Evolutionary conservation across 345 rosid species (phyloP).

Genomic region (Microcos paniculata): DNA sequence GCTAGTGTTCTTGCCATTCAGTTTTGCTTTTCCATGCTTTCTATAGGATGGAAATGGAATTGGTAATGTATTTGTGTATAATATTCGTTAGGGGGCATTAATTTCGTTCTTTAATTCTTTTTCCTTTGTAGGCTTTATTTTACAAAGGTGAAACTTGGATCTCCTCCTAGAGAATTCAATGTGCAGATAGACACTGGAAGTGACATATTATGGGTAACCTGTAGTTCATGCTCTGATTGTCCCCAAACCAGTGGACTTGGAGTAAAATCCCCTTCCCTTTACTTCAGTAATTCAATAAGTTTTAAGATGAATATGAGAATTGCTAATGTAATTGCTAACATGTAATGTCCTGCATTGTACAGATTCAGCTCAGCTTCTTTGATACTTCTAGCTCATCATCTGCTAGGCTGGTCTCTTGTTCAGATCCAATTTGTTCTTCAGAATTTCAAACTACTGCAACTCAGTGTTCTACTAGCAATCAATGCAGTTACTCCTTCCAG

Average conservation of each 20-base stretch:
- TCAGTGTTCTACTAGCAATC: constrained; percentile 68
- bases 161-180: constrained; percentile 93
- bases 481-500: constrained; percentile 78
- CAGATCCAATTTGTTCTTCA: constrained; percentile 50
- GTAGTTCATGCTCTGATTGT: constrained; percentile 77
- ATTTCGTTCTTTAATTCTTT: constrained; percentile 7
- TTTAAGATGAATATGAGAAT: constrained; percentile 9
- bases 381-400: constrained; percentile 71
- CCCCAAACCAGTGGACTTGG: constrained; percentile 91
- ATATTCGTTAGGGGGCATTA: constrained; percentile 1
- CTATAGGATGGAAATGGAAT: neutral
- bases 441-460: constrained; percentile 59
- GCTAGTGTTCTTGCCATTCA: constrained; percentile 25
- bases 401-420: constrained; percentile 57
- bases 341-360: constrained; percentile 22
- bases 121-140: constrained; percentile 73
- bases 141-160: constrained; percentile 89
- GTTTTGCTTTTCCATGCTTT: neutral
- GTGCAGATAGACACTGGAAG: constrained; percentile 99
- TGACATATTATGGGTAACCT: constrained; percentile 87
- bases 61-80: neutral
- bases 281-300: neutral
- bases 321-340: constrained; percentile 13
- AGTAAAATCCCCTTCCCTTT: constrained; percentile 42
- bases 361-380: constrained; percentile 80